A percentile compares a stretch with the other conserved stretches of the same genome.
phyloP scores from a whole-genome alignment of 306 rosid species.

The Ochetophila trinervis region DNA sequence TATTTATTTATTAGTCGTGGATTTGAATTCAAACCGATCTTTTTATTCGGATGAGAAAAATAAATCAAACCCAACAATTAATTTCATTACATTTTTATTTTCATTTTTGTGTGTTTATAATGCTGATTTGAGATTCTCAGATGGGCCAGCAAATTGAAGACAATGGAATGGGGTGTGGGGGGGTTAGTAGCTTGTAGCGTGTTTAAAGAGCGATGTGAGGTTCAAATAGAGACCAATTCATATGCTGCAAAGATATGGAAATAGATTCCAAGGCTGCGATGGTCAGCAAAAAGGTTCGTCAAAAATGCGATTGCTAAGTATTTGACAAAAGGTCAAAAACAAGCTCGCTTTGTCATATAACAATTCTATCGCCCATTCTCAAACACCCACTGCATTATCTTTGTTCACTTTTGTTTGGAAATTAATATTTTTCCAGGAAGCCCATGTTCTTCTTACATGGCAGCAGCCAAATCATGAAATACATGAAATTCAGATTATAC shows the following conservation, averaged over 20 bases:
- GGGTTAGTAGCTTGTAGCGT: neutral
- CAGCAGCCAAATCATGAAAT: conserved; percentile 10
- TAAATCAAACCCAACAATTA: too few relatives aligned
- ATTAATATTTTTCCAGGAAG: neutral
- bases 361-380: neutral
- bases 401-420: conserved; percentile 4
- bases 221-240: conserved; percentile 2
- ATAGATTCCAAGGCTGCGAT: neutral
- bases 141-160: too few relatives aligned
- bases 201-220: conserved; percentile 14
- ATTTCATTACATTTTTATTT: too few relatives aligned
- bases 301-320: neutral
- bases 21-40: too few relatives aligned
- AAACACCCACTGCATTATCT: conserved; percentile 4
- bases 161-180: too few relatives aligned
- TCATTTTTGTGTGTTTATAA: too few relatives aligned
- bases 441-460: neutral
- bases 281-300: neutral
- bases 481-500: neutral
- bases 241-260: neutral
- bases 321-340: conserved; percentile 20
- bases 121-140: too few relatives aligned
- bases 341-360: neutral
- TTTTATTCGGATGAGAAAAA: too few relatives aligned
- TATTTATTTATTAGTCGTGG: too few relatives aligned